phyloP scores from a whole-genome alignment of 1,139 yeast genomes.

The Sugiyamaella neomexicana region DNA sequence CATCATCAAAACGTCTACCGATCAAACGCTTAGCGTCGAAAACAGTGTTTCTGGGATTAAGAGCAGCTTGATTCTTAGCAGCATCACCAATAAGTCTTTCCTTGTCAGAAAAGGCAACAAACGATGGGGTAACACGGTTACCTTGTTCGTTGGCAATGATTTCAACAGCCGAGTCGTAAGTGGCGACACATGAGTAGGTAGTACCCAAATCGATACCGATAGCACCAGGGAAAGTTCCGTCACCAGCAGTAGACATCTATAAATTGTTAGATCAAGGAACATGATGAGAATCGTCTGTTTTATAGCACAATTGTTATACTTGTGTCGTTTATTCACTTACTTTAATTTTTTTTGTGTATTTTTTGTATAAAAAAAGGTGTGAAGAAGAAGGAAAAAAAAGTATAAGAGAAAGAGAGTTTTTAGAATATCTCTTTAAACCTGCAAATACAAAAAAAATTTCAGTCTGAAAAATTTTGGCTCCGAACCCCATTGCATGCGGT shows the following conservation, averaged over 20 bases:
- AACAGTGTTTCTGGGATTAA: slow-evolving; percentile 94
- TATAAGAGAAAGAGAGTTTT: slow-evolving; percentile 6
- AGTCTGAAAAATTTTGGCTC: slow-evolving; percentile 15
- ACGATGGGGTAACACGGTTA: slow-evolving; percentile 98
- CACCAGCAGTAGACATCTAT: slow-evolving; percentile 42
- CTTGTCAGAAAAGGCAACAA: slow-evolving; percentile 95
- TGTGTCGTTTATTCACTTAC: slow-evolving; percentile 7
- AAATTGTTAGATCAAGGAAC: neutral
- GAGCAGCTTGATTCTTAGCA: slow-evolving; percentile 98
- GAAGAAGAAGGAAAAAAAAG: slow-evolving; percentile 13
- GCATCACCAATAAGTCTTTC: slow-evolving; percentile 99
- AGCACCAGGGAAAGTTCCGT: slow-evolving; percentile 99
- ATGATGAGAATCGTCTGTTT: too few relatives aligned
- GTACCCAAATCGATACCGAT: slow-evolving; percentile 95
- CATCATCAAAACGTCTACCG: slow-evolving; percentile 91
- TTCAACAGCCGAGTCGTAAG: slow-evolving; percentile 76
- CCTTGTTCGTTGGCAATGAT: slow-evolving; percentile 99
- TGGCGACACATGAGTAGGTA: slow-evolving; percentile 88
- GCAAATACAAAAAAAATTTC: slow-evolving; percentile 11
- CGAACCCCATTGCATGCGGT: slow-evolving; percentile 9
- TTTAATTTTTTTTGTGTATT: slow-evolving; percentile 19
- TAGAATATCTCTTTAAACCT: slow-evolving; percentile 7
- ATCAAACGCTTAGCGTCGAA: slow-evolving; percentile 98
- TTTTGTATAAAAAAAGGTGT: slow-evolving; percentile 19
- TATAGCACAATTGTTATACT: neutral